Evolutionary conservation across 1,284 basidiomycete species (phyloP).

Genomic region (Moesziomyces parantarcticus): DNA sequence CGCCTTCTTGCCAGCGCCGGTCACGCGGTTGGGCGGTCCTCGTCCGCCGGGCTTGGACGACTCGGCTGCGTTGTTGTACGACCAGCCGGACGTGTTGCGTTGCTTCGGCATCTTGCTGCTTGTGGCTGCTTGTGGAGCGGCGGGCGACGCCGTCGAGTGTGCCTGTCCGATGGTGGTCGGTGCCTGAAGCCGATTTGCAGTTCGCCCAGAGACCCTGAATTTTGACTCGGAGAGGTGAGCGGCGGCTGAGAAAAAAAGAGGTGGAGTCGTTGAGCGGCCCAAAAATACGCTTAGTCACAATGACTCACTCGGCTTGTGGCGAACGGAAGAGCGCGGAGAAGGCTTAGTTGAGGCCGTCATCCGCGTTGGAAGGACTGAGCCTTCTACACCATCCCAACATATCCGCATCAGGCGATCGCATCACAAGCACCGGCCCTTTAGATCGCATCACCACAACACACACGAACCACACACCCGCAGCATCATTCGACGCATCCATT

Average conservation of each 20-base stretch:
- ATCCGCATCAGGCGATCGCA: background rate
- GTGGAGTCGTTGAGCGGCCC: constrained; percentile 18
- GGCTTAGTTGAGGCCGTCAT: constrained; percentile 26
- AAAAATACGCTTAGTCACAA: constrained; percentile 34
- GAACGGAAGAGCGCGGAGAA: constrained; percentile 1
- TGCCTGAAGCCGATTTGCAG: background rate
- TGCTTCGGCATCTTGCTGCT: constrained; percentile 34
- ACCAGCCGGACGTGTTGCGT: constrained; percentile 46
- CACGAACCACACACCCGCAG: background rate
- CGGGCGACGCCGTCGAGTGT: no score
- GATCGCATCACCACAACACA: background rate
- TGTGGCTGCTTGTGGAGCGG: no score
- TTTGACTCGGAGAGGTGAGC: background rate
- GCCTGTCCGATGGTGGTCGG: no score
- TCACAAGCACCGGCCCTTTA: background rate
- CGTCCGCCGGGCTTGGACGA: constrained; percentile 19
- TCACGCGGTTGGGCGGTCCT: constrained; percentile 18
- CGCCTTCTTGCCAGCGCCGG: constrained; percentile 59
- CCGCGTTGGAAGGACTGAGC: constrained; percentile 7
- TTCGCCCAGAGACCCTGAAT: background rate
- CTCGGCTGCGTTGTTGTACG: constrained; percentile 44
- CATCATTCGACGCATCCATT: background rate
- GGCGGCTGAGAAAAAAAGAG: background rate
- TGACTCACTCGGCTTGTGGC: constrained; percentile 27
- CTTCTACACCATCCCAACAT: no score